Conservation (phyloP, 1,284 basidiomycete species). For the Fomitopsis palustris region DNA sequence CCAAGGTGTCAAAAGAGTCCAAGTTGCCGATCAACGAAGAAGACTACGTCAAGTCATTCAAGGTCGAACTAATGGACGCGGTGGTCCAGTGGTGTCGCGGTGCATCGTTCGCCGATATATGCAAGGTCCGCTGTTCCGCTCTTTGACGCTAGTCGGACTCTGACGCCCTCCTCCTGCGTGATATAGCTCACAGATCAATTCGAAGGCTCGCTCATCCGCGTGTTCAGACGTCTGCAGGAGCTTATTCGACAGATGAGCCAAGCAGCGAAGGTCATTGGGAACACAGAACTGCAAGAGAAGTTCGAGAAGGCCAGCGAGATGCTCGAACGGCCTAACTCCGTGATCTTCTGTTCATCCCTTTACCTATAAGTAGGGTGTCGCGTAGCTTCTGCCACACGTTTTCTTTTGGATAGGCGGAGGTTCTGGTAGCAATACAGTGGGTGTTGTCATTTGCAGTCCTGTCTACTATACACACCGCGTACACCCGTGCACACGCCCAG, state of each 20-base stretch:
- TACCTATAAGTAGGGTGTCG: conserved; percentile 46
- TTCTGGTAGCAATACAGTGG: not conserved
- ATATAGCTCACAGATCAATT: conserved; percentile 90
- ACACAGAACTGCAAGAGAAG: conserved; percentile 88
- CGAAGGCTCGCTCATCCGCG: conserved; percentile 92
- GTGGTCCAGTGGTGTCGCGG: conserved; percentile 98
- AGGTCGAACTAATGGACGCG: conserved; percentile 97
- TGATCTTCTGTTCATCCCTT: conserved; percentile 90
- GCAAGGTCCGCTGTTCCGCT: conserved; percentile 63
- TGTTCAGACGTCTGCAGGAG: conserved; percentile 92
- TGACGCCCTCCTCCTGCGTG: not conserved
- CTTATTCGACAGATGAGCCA: conserved; percentile 93
- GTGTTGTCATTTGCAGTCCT: not conserved
- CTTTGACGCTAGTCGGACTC: not conserved
- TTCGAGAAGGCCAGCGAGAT: conserved; percentile 86
- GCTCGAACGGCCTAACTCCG: conserved; percentile 89
- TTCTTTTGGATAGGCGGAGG: not conserved
- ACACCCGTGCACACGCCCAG: not conserved
- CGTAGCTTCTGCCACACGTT: not conserved
- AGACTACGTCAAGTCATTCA: conserved; percentile 95
- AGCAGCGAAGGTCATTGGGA: conserved; percentile 96
- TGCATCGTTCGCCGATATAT: conserved; percentile 94
- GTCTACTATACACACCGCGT: not conserved
- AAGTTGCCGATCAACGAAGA: conserved; percentile 90
- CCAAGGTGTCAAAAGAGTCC: conserved; percentile 92